A percentile compares a stretch with the other conserved stretches of the same genome.
phyloP scores from a whole-genome alignment of 306 rosid genomes.

The Inga leiocalycina region DNA sequence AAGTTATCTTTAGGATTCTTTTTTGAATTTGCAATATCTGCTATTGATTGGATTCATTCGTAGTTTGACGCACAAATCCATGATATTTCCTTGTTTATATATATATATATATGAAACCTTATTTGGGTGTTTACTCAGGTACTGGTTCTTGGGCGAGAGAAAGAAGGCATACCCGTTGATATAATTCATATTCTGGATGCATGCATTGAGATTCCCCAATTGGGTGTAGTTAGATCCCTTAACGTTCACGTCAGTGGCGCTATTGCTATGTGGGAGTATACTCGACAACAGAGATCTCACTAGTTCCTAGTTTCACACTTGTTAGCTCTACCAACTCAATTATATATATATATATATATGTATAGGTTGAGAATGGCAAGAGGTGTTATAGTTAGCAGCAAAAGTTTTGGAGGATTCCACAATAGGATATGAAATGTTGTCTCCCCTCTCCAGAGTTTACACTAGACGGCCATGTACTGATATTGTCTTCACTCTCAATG shows the following conservation, averaged over 20 bases:
- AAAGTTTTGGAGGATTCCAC: slow-evolving; percentile 32
- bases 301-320: slow-evolving; percentile 32
- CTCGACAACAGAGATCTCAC: slow-evolving; percentile 85
- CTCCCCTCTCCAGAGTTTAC: not conserved
- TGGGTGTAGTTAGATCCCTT: slow-evolving; percentile 95
- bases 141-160: slow-evolving; percentile 91
- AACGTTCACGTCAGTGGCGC: slow-evolving; percentile 98
- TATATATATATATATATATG: not conserved
- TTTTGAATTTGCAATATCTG: not conserved
- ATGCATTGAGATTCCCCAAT: slow-evolving; percentile 90
- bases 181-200: slow-evolving; percentile 85
- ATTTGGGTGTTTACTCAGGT: slow-evolving; percentile 58
- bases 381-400: not conserved
- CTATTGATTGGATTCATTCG: slow-evolving; percentile 4
- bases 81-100: not conserved
- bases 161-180: slow-evolving; percentile 95
- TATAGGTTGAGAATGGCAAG: not conserved
- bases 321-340: slow-evolving; percentile 16
- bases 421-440: not conserved
- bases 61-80: not conserved
- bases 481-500: not conserved
- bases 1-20: slow-evolving; percentile 29
- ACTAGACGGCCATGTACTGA: not conserved
- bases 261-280: slow-evolving; percentile 95
- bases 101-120: not conserved